Conservation (phyloP, 371 early-diverging fungal species). For the Syncephalastrum sp. region DNA sequence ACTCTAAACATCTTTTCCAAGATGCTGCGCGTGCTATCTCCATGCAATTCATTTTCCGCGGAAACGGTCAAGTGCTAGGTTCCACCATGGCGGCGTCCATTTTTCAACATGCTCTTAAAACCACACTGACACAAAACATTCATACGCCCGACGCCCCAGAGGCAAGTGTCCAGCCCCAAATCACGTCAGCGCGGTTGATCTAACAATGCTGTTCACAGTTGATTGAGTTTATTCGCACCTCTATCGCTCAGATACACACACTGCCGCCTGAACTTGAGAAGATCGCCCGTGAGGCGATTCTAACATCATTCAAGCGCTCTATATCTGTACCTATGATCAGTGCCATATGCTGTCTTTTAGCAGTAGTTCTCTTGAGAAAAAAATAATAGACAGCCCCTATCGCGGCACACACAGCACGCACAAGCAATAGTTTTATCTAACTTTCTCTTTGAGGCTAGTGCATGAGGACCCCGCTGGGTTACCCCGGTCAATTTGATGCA, state of each 20-base stretch:
- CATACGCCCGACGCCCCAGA: constrained; percentile 3
- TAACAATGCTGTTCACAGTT: neutral
- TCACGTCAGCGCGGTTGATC: too few relatives aligned
- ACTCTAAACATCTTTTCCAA: constrained; percentile 4
- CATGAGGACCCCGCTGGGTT: too few relatives aligned
- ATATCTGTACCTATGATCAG: too few relatives aligned
- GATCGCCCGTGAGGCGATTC: neutral
- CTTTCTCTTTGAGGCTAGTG: too few relatives aligned
- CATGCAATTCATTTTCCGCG: constrained; percentile 4
- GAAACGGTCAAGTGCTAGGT: constrained; percentile 2
- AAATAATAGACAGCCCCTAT: too few relatives aligned
- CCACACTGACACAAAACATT: neutral
- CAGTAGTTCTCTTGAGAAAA: too few relatives aligned
- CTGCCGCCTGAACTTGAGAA: constrained; percentile 6
- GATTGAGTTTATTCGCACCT: constrained; percentile 8
- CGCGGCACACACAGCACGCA: too few relatives aligned
- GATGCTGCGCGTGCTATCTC: constrained; percentile 10
- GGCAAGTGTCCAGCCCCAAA: neutral
- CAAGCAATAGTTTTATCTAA: too few relatives aligned
- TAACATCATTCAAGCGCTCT: too few relatives aligned
- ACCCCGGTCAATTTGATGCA: too few relatives aligned
- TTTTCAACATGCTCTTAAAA: constrained; percentile 7
- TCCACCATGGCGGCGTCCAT: constrained; percentile 7
- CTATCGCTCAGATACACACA: constrained; percentile 5
- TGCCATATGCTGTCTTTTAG: too few relatives aligned